Percentiles rank a stretch among this genome's conserved stretches.
phyloP scores from a whole-genome alignment of 805 yeast genomes.

The Hanseniaspora clermontiae region DNA sequence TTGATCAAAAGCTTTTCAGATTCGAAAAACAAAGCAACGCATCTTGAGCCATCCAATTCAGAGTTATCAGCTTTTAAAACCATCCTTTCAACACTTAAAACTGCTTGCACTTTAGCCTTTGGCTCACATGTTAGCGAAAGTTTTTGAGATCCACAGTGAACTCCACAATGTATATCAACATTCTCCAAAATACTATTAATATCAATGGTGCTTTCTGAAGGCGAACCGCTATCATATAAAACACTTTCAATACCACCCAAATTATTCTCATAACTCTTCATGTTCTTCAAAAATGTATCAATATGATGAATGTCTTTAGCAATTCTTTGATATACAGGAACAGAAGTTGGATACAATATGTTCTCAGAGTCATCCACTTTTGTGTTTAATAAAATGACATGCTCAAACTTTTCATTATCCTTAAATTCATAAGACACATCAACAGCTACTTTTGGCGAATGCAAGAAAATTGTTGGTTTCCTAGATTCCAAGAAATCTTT shows the following conservation, averaged over 20 bases:
- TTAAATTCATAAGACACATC: slow-evolving; percentile 37
- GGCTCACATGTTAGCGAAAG: slow-evolving; percentile 83
- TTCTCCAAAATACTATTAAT: slow-evolving; percentile 38
- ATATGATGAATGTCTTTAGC: not conserved
- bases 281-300: not conserved
- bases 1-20: slow-evolving; percentile 53
- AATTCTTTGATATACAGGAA: slow-evolving; percentile 44
- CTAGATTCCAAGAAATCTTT: slow-evolving; percentile 31
- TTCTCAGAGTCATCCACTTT: slow-evolving; percentile 49
- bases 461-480: slow-evolving; percentile 45
- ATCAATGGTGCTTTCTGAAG: slow-evolving; percentile 22
- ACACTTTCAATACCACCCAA: slow-evolving; percentile 36
- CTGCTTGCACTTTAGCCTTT: slow-evolving; percentile 80
- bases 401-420: slow-evolving; percentile 15
- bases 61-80: slow-evolving; percentile 45
- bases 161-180: slow-evolving; percentile 48
- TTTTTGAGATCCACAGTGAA: slow-evolving; percentile 60
- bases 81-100: slow-evolving; percentile 61
- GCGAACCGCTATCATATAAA: slow-evolving; percentile 11
- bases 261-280: slow-evolving; percentile 40
- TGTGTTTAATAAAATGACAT: slow-evolving; percentile 23
- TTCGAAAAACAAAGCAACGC: slow-evolving; percentile 35
- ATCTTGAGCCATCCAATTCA: slow-evolving; percentile 30
- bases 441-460: slow-evolving; percentile 62
- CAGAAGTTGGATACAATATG: slow-evolving; percentile 56